These are phyloP conservation scores for Colletotrichum camelliae DNA, from an alignment of 2,329 filamentous ascomycete species.

Conservation along the genomic window DNA sequence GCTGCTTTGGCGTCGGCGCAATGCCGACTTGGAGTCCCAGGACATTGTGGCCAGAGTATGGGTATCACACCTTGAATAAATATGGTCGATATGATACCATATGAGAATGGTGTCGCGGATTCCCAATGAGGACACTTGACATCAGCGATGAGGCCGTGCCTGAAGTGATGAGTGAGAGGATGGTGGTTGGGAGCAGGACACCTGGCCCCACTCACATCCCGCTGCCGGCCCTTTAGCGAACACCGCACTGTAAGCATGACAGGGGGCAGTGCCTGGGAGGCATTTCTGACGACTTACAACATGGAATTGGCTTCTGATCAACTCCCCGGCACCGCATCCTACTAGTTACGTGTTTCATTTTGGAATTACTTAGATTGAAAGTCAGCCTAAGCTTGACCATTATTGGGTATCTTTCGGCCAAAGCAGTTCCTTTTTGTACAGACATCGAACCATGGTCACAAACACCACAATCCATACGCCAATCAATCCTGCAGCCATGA, in stretches of 20 bases:
- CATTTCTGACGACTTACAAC: not conserved
- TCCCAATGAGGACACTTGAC: not conserved
- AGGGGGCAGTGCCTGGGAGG: not conserved
- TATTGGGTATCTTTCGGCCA: slow-evolving; percentile 69
- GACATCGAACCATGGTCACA: slow-evolving; percentile 71
- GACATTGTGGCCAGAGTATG: slow-evolving; percentile 32
- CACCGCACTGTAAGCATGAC: not conserved
- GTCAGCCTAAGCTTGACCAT: not conserved
- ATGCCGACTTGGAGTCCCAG: slow-evolving; percentile 41
- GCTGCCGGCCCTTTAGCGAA: slow-evolving; percentile 6
- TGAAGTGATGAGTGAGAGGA: not conserved
- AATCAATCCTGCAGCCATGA: slow-evolving; percentile 69
- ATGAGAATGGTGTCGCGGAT: not conserved
- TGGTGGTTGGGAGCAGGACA: not conserved
- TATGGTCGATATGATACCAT: not conserved
- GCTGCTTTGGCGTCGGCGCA: slow-evolving; percentile 54
- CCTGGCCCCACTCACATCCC: slow-evolving; percentile 1
- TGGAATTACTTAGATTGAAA: not conserved
- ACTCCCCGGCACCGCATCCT: not conserved
- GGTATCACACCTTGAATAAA: too few relatives aligned
- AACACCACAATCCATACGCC: slow-evolving; percentile 74
- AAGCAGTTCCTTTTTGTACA: slow-evolving; percentile 70
- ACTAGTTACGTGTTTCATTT: not conserved
- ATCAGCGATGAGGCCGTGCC: not conserved
- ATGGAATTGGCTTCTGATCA: not conserved